phyloP scores from a whole-genome alignment of 2,329 filamentous ascomycete species.

The Dactylellina leptospora region DNA sequence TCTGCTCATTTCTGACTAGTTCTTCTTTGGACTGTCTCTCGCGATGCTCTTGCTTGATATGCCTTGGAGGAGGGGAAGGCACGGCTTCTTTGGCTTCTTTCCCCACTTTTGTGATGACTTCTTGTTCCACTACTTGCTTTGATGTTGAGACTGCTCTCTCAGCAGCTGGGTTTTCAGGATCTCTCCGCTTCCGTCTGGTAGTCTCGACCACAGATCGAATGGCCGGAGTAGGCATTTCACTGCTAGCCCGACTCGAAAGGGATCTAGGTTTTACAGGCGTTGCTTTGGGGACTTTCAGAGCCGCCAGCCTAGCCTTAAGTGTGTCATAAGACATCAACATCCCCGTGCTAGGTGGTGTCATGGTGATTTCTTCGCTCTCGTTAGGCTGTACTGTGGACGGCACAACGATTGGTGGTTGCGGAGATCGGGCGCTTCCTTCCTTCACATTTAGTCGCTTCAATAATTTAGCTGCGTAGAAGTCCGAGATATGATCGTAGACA shows the following conservation, averaged over 20 bases:
- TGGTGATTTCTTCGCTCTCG: neutral
- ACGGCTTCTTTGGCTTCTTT: too few relatives aligned
- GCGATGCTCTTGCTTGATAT: neutral
- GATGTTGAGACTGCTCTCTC: too few relatives aligned
- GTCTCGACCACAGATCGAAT: too few relatives aligned
- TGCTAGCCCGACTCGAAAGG: neutral
- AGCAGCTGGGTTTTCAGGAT: too few relatives aligned
- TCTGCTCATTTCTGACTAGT: neutral
- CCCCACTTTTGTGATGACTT: too few relatives aligned
- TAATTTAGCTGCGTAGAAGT: conserved; percentile 28
- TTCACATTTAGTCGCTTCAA: too few relatives aligned
- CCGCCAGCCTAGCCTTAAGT: neutral
- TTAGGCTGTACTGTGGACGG: too few relatives aligned
- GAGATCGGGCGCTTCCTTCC: too few relatives aligned
- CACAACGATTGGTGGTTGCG: too few relatives aligned
- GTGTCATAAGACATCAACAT: neutral
- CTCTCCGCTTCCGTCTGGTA: too few relatives aligned
- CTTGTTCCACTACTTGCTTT: too few relatives aligned
- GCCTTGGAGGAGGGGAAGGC: neutral
- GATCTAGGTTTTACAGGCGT: neutral
- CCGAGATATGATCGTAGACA: conserved; percentile 23
- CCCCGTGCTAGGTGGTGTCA: neutral
- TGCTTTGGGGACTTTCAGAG: neutral
- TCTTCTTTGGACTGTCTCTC: neutral
- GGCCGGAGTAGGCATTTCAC: too few relatives aligned